Evolutionary conservation across 768 basidiomycete species (phyloP).

Genomic region (Lactarius vividus): DNA sequence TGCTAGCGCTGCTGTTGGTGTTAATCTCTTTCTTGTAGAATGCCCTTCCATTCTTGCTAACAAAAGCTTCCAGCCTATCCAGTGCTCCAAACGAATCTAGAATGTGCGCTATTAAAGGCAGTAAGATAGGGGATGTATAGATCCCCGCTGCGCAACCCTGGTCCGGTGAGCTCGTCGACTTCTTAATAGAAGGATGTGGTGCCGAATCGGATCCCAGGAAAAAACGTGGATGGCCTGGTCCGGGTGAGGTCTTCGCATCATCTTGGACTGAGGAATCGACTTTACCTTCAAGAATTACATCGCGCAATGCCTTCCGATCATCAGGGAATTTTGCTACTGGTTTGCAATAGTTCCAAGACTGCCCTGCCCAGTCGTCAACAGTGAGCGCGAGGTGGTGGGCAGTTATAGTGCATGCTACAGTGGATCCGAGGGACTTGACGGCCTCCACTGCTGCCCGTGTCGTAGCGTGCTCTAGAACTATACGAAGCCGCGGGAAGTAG

Average conservation of each 20-base stretch:
- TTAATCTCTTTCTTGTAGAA: slow-evolving; percentile 60
- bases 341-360: slow-evolving; percentile 95
- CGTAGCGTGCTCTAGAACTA: slow-evolving; percentile 96
- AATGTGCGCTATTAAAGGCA: slow-evolving; percentile 86
- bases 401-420: slow-evolving; percentile 95
- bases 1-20: slow-evolving; percentile 33
- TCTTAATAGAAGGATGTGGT: slow-evolving; percentile 73
- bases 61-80: slow-evolving; percentile 78
- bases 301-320: slow-evolving; percentile 78
- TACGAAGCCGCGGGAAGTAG: slow-evolving; percentile 84
- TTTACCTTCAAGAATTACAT: slow-evolving; percentile 73
- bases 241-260: background rate
- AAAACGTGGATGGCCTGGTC: slow-evolving; percentile 83
- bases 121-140: slow-evolving; percentile 89
- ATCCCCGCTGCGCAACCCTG: slow-evolving; percentile 91
- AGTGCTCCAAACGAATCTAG: slow-evolving; percentile 86
- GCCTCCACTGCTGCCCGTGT: slow-evolving; percentile 87
- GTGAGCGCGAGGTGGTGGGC: slow-evolving; percentile 93
- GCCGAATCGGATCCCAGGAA: slow-evolving; percentile 98
- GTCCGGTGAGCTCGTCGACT: slow-evolving; percentile 66
- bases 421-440: slow-evolving; percentile 72
- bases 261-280: background rate
- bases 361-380: slow-evolving; percentile 95
- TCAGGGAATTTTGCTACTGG: slow-evolving; percentile 96
- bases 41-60: slow-evolving; percentile 67